A percentile compares a stretch with the other conserved stretches of the same genome.
These are phyloP conservation scores for Triticum timopheevii DNA, from an alignment of 176 grass and related monocot genomes.

Conservation along the genomic window DNA sequence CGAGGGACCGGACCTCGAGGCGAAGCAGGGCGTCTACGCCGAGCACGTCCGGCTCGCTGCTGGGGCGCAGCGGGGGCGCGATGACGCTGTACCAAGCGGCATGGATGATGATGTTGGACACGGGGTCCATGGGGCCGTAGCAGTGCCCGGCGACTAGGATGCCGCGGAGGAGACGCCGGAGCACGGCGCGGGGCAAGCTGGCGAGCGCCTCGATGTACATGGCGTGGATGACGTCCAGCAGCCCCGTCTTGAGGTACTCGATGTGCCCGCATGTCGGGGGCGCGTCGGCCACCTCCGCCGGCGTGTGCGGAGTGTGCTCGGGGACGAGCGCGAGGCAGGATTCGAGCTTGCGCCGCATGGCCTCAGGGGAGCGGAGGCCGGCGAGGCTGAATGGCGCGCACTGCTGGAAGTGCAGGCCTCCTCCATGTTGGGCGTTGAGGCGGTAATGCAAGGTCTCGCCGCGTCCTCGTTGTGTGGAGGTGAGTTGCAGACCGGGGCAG, in stretches of 20 bases:
- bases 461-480: neutral
- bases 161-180: neutral
- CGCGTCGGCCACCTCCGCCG: neutral
- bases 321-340: neutral
- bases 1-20: neutral
- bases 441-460: neutral
- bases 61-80: neutral
- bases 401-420: neutral
- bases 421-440: neutral
- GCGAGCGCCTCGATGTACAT: neutral
- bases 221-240: neutral
- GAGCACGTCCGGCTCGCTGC: neutral
- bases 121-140: conserved; percentile 4
- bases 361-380: neutral
- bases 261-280: neutral
- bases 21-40: neutral
- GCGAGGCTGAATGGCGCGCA: neutral
- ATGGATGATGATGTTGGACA: neutral
- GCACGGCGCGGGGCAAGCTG: neutral
- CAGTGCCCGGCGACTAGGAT: neutral
- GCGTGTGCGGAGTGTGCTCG: neutral
- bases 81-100: neutral
- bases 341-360: neutral
- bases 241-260: neutral
- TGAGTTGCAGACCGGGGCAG: neutral